phyloP scores from a whole-genome alignment of 1,139 yeast species.

The Saccharomyces hybrid region DNA sequence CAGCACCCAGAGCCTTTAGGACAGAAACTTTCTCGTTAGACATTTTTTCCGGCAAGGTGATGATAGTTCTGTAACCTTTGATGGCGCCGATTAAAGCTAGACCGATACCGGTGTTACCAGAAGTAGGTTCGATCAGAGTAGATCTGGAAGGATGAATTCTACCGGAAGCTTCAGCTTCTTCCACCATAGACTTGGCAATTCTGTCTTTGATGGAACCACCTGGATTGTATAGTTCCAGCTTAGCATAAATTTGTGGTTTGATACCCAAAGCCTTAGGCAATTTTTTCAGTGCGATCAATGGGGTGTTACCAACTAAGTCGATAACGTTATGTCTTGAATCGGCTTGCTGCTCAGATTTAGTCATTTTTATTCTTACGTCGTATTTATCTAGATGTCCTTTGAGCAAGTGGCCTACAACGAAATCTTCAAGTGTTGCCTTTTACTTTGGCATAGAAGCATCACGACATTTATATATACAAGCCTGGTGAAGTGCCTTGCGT shows the following conservation, averaged over 20 bases:
- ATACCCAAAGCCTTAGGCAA: constrained; percentile 74
- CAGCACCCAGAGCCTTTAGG: constrained; percentile 84
- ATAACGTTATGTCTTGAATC: constrained; percentile 29
- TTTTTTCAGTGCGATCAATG: constrained; percentile 64
- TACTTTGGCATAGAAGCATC: neutral
- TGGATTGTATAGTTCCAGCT: constrained; percentile 79
- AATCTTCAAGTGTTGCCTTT: neutral
- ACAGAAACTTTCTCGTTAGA: constrained; percentile 86
- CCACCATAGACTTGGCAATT: constrained; percentile 81
- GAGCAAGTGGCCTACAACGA: neutral
- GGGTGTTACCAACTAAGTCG: constrained; percentile 65
- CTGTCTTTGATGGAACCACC: constrained; percentile 96
- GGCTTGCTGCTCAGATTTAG: neutral
- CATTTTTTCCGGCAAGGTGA: constrained; percentile 89
- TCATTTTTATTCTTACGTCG: neutral
- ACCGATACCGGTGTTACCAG: constrained; percentile 88
- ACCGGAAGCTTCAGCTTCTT: constrained; percentile 76
- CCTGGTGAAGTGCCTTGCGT: constrained; percentile 47
- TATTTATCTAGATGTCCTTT: too few relatives aligned
- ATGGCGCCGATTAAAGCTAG: constrained; percentile 83
- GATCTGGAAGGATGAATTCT: constrained; percentile 71
- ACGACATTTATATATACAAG: neutral
- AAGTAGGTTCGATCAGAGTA: constrained; percentile 83
- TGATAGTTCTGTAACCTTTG: constrained; percentile 79
- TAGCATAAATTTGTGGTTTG: constrained; percentile 79